A percentile compares a stretch with the other conserved stretches of the same genome.
Conservation (phyloP, 208 protist species). For the Lotmaria passim region DNA sequence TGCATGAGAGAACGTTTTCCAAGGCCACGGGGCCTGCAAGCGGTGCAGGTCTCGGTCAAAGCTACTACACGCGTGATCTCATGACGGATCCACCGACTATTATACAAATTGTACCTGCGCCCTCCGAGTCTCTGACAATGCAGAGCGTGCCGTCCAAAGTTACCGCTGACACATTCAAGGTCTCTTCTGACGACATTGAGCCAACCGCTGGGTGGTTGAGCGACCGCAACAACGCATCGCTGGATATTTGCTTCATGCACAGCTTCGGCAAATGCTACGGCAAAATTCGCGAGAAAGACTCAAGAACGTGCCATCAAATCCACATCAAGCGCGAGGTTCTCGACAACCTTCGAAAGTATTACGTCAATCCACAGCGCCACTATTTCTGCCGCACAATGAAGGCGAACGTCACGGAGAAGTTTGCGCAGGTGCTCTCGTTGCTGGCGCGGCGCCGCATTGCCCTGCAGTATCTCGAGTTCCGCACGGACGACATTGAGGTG, state of each 20-base stretch:
- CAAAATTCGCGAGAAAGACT: constrained; percentile 49
- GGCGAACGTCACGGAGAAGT: constrained; percentile 53
- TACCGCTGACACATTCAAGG: constrained; percentile 21
- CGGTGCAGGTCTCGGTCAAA: constrained; percentile 29
- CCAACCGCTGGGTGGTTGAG: constrained; percentile 61
- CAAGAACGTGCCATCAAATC: constrained; percentile 61
- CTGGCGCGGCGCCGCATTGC: constrained; percentile 45
- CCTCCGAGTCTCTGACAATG: constrained; percentile 12
- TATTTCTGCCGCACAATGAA: constrained; percentile 71
- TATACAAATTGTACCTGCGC: constrained; percentile 41
- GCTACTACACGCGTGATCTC: constrained; percentile 55
- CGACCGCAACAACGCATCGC: constrained; percentile 51
- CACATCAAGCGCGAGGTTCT: constrained; percentile 50
- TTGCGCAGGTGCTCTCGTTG: constrained; percentile 49
- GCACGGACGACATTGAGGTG: constrained; percentile 51
- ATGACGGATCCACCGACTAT: constrained; percentile 56
- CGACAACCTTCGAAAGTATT: constrained; percentile 44
- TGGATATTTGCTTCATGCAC: constrained; percentile 76
- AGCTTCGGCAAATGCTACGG: constrained; percentile 68
- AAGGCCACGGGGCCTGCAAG: background rate
- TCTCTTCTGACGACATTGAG: constrained; percentile 53
- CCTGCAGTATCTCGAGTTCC: constrained; percentile 63
- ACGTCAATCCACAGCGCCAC: constrained; percentile 46
- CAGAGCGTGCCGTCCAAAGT: constrained; percentile 22
- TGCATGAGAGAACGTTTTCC: constrained; percentile 25